Evolutionary conservation across 768 basidiomycete genomes (phyloP), one percentile per base, ranked within the genome.

Genomic region (Candolleomyces eurysporus): DNA sequence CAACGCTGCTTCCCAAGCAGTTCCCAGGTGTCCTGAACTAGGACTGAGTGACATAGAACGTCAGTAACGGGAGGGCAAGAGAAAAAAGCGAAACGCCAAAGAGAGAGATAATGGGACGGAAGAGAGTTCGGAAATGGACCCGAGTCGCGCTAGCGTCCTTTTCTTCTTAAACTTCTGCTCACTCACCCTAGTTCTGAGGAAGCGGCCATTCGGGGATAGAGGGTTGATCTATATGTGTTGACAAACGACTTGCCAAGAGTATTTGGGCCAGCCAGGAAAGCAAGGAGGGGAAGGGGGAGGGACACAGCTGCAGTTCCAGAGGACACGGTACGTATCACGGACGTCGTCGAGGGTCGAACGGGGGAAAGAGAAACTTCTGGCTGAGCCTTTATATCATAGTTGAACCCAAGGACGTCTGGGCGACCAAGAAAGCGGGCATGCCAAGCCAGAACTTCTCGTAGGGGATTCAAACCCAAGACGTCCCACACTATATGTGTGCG

Each of bases 1-100:
- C 30, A 79, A 65, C 10, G 73, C 76, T 17, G 74, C 70, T 62
- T 79, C 77, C 77, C 77, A 78, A 48, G 72, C 67, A n/a, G 66
- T 49, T 5, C 74, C 71, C 21, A 78, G 66, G 62, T 77, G 76
- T 1, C 71, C 72, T 32, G 63, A 63, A 13, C 65, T 63, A 16
- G 74, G 68, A 56, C 78, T 79, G 52, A 52, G 16, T 11, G 50
- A 52, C 22, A 32, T 16, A 26, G 21, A 21, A 9, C 19, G 26
- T 19, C 16, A 22, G 14, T 22, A 52, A 32, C 5, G 19, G 50
- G 22, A 4, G 14, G 26, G 11, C 13, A 6, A 50, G 2, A 63
- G 56, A 30, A 57, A 39, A 45, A 60, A 63, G 52, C 50, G 50
- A 32, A 52, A 32, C 1, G 17, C 16, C 7, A 19, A 19, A 52